Evolutionary conservation across 2,329 filamentous ascomycete species (phyloP).

Genomic region (Thyridium curvatum): DNA sequence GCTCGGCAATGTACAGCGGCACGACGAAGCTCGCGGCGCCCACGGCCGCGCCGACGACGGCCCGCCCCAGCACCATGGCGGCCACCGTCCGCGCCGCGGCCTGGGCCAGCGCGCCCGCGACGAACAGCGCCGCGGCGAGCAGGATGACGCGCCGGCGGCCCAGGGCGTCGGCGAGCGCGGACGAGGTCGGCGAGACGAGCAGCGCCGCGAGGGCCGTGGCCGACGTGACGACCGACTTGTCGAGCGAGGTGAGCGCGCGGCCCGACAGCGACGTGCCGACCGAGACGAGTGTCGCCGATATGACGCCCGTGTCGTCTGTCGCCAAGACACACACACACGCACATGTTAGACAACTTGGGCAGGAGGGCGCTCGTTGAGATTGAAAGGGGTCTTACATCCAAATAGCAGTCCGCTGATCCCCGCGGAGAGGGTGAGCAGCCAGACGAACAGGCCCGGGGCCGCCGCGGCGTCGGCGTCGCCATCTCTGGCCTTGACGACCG

Average conservation of each 20-base stretch:
- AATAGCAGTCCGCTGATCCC: slow-evolving; percentile 63
- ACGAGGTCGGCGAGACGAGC: slow-evolving; percentile 56
- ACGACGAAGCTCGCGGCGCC: slow-evolving; percentile 76
- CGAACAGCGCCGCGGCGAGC: slow-evolving; percentile 60
- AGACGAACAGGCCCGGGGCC: slow-evolving; percentile 46
- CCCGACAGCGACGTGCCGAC: slow-evolving; percentile 53
- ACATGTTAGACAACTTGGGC: slow-evolving; percentile 1
- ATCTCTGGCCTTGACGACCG: background rate
- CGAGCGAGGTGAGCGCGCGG: slow-evolving; percentile 51
- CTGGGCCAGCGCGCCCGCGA: slow-evolving; percentile 61
- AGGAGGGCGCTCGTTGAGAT: too few relatives aligned
- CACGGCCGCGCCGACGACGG: slow-evolving; percentile 65
- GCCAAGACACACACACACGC: too few relatives aligned
- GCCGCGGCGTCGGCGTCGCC: slow-evolving; percentile 1
- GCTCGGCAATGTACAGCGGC: slow-evolving; percentile 82
- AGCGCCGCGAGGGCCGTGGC: slow-evolving; percentile 62
- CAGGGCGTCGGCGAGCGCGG: slow-evolving; percentile 54
- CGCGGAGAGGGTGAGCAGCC: slow-evolving; percentile 57
- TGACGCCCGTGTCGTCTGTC: slow-evolving; percentile 62
- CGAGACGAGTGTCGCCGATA: slow-evolving; percentile 61
- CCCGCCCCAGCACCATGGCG: slow-evolving; percentile 61
- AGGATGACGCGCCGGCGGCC: slow-evolving; percentile 60
- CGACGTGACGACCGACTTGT: slow-evolving; percentile 68
- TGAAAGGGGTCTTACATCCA: slow-evolving; percentile 45
- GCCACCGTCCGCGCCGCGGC: slow-evolving; percentile 50